These are phyloP conservation scores for Nannizzia gypsea DNA, from an alignment of 2,329 filamentous ascomycete species.

Conservation along the genomic window DNA sequence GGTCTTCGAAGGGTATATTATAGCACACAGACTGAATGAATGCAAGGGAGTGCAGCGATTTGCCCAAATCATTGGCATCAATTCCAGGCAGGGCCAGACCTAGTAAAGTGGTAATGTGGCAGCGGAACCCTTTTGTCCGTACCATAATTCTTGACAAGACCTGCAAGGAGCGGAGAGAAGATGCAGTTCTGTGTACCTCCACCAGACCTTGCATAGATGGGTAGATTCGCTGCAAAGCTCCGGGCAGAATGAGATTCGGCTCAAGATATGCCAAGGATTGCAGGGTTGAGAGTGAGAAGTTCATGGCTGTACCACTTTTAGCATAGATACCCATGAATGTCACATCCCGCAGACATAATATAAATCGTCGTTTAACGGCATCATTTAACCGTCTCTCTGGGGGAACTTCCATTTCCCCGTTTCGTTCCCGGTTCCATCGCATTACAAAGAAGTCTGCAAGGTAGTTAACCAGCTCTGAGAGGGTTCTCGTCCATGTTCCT, in stretches of 20 bases:
- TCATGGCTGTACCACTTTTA: conserved; percentile 84
- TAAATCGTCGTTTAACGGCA: conserved; percentile 77
- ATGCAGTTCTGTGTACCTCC: conserved; percentile 91
- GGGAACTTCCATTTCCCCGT: conserved; percentile 79
- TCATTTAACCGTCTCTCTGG: conserved; percentile 65
- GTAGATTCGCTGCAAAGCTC: conserved; percentile 89
- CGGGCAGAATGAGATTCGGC: conserved; percentile 80
- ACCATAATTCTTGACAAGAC: conserved; percentile 86
- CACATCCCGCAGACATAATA: conserved; percentile 77
- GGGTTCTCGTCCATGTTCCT: conserved; percentile 76
- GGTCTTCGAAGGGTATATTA: conserved; percentile 81
- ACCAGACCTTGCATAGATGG: conserved; percentile 93
- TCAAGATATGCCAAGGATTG: conserved; percentile 85
- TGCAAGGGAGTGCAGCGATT: conserved; percentile 85
- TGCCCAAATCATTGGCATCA: conserved; percentile 93
- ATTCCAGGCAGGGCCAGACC: conserved; percentile 88
- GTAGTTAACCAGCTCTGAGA: conserved; percentile 85
- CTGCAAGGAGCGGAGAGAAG: conserved; percentile 81
- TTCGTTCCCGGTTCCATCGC: conserved; percentile 91
- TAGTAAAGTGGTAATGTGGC: conserved; percentile 87
- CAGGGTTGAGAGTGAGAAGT: conserved; percentile 79
- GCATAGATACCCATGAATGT: conserved; percentile 98
- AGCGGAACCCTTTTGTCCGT: conserved; percentile 87
- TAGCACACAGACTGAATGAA: conserved; percentile 95
- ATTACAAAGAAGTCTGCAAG: conserved; percentile 93